A percentile compares a stretch with the other conserved stretches of the same genome.
Conservation (phyloP, 257 asterid genomes). For the Ocimum tenuiflorum region DNA sequence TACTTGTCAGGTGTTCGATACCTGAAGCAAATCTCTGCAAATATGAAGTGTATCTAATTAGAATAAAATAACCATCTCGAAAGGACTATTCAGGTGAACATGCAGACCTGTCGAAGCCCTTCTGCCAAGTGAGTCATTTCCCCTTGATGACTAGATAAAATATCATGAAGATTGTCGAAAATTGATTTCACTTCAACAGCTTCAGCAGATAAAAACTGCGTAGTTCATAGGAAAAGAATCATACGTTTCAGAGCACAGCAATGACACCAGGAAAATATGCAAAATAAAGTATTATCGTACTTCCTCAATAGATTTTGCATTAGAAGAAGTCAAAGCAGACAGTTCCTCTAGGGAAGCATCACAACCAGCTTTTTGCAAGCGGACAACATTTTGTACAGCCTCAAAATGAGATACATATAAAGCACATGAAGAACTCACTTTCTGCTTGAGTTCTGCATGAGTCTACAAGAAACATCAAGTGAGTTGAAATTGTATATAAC, state of each 20-base stretch:
- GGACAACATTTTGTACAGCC: conserved; percentile 67
- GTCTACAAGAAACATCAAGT: conserved; percentile 32
- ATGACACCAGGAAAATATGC: neutral
- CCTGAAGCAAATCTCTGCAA: conserved; percentile 51
- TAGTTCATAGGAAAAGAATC: conserved; percentile 10
- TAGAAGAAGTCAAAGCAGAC: conserved; percentile 44
- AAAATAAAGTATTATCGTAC: conserved; percentile 36
- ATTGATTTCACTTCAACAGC: conserved; percentile 43
- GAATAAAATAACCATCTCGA: neutral
- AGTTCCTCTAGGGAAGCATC: conserved; percentile 65
- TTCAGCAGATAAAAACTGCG: conserved; percentile 56
- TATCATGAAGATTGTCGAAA: conserved; percentile 55
- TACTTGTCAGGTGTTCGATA: conserved; percentile 40
- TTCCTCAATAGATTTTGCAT: conserved; percentile 46
- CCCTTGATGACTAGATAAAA: conserved; percentile 52
- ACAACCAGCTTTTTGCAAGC: conserved; percentile 58
- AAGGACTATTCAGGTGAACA: neutral
- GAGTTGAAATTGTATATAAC: neutral
- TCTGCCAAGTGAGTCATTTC: conserved; percentile 63
- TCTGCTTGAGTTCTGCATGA: conserved; percentile 49
- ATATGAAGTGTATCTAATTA: neutral
- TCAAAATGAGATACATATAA: conserved; percentile 66
- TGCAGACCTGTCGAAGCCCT: conserved; percentile 74
- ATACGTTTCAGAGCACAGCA: conserved; percentile 9
- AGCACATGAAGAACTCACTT: conserved; percentile 45